These are phyloP conservation scores for Tetrapisispora arboricola DNA, from an alignment of 805 yeast genomes.

Conservation along the genomic window DNA sequence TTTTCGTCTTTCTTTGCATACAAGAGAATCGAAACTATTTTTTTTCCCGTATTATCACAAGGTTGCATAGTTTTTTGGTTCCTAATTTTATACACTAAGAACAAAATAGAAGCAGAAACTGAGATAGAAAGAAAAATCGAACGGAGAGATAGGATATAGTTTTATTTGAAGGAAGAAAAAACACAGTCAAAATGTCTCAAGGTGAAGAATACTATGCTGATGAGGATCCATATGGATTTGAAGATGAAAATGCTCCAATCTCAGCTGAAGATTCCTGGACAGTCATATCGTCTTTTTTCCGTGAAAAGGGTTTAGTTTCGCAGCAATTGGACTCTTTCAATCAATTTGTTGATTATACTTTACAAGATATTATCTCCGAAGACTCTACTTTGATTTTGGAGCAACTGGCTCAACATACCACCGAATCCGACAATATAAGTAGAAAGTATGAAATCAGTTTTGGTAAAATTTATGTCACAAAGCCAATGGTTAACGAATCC, in stretches of 20 bases:
- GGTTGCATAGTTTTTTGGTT: no score
- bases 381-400: slow-evolving; percentile 89
- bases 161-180: no score
- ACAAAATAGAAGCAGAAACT: no score
- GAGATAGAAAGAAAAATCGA: no score
- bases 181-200: no score
- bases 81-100: no score
- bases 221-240: slow-evolving; percentile 64
- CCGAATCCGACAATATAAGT: slow-evolving; percentile 80
- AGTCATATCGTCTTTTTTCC: slow-evolving; percentile 90
- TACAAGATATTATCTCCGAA: slow-evolving; percentile 94
- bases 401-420: slow-evolving; percentile 96
- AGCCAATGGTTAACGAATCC: slow-evolving; percentile 97
- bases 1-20: no score
- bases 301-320: slow-evolving; percentile 92
- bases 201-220: slow-evolving; percentile 27
- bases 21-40: no score
- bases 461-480: slow-evolving; percentile 92
- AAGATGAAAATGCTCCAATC: slow-evolving; percentile 59
- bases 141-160: no score
- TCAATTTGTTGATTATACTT: slow-evolving; percentile 92
- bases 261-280: slow-evolving; percentile 99
- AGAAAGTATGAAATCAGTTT: slow-evolving; percentile 93
- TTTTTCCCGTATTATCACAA: no score
- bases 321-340: slow-evolving; percentile 98